These are phyloP conservation scores for Clonostachys rosea DNA, from an alignment of 2,329 filamentous ascomycete species.

Conservation along the genomic window DNA sequence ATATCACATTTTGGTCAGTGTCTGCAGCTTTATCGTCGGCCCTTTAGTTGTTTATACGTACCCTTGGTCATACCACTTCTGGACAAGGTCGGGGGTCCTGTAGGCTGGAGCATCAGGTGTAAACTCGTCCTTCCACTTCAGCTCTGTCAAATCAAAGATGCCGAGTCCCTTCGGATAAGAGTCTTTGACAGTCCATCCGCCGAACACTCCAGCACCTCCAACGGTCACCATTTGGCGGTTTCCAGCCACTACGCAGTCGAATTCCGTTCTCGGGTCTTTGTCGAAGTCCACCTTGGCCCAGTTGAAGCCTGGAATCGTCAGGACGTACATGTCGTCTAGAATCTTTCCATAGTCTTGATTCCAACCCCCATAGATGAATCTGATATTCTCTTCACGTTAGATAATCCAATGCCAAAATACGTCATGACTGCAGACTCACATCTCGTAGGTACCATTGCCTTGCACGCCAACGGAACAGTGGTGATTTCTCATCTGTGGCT, in stretches of 20 bases:
- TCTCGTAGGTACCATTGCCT: neutral
- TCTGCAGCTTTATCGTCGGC: neutral
- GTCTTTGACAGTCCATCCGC: neutral
- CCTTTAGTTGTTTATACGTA: neutral
- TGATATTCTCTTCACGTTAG: neutral
- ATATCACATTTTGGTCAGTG: neutral
- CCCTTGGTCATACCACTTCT: neutral
- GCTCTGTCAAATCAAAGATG: neutral
- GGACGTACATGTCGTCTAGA: neutral
- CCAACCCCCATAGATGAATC: neutral
- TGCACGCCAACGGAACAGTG: neutral
- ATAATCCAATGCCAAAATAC: no score
- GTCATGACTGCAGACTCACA: neutral
- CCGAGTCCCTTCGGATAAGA: neutral
- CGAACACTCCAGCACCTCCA: neutral
- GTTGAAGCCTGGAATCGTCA: neutral
- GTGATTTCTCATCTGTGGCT: neutral
- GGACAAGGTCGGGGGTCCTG: neutral
- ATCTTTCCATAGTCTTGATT: neutral
- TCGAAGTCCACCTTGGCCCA: neutral
- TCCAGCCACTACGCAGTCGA: neutral
- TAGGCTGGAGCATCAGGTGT: neutral
- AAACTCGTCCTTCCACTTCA: neutral
- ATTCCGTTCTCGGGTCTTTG: no score
- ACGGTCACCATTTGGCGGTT: neutral